Evolutionary conservation across 345 rosid species (phyloP).

Genomic region (Melastoma malabathricum): DNA sequence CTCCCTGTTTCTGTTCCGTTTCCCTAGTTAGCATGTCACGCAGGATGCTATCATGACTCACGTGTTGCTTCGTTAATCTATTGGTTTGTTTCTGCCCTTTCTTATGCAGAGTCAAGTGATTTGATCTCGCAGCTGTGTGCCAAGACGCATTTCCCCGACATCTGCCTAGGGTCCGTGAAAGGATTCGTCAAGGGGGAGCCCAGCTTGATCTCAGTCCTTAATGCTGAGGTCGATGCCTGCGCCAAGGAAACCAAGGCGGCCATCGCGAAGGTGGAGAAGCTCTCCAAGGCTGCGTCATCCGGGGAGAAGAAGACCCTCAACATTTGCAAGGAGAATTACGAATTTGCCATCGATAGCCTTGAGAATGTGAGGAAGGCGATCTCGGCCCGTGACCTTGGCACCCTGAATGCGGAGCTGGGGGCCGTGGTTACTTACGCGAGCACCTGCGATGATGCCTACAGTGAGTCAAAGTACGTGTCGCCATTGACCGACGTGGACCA

Average conservation of each 20-base stretch:
- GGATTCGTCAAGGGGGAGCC: conserved; percentile 2
- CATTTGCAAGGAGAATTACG: conserved; percentile 5
- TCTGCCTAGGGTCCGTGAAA: conserved; percentile 2
- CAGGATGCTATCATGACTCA: too few relatives aligned
- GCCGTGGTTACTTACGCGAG: conserved; percentile 8
- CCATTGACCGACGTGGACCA: neutral
- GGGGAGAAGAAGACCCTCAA: neutral
- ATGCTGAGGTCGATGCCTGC: conserved; percentile 5
- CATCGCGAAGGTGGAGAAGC: neutral
- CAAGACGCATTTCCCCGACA: conserved; percentile 4
- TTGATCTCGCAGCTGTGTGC: conserved; percentile 2
- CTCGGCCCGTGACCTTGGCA: conserved; percentile 1
- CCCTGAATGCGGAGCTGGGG: conserved; percentile 8
- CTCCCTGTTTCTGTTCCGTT: too few relatives aligned
- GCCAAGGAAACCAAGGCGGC: neutral
- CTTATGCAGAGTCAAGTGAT: too few relatives aligned
- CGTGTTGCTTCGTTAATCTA: too few relatives aligned
- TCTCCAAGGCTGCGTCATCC: neutral
- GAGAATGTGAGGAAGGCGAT: neutral
- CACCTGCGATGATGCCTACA: conserved; percentile 8
- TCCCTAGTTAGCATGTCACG: too few relatives aligned
- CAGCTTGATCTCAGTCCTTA: neutral
- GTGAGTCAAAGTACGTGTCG: neutral
- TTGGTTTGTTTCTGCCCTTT: too few relatives aligned
- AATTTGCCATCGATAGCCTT: conserved; percentile 11